A percentile compares a stretch with the other conserved stretches of the same genome.
phyloP scores from a whole-genome alignment of 2,329 filamentous ascomycete species.

The Penicillium palitans region DNA sequence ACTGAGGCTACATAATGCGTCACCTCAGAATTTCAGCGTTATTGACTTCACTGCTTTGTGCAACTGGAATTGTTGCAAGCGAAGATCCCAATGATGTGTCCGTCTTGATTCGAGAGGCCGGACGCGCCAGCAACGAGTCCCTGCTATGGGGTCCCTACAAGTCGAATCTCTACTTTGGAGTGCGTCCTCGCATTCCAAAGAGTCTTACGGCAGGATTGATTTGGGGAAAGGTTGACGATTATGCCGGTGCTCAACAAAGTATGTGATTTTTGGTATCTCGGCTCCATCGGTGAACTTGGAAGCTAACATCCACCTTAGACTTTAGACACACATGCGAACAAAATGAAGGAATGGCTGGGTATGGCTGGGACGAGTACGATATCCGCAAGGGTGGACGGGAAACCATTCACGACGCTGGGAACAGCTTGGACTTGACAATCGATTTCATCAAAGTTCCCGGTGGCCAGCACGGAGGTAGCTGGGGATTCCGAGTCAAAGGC shows the following conservation, averaged over 20 bases:
- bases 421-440: slow-evolving; percentile 86
- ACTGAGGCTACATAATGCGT: slow-evolving; percentile 33
- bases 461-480: slow-evolving; percentile 81
- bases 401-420: slow-evolving; percentile 85
- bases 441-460: slow-evolving; percentile 92
- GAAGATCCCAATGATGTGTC: slow-evolving; percentile 36
- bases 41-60: slow-evolving; percentile 30
- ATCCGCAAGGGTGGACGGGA: slow-evolving; percentile 82
- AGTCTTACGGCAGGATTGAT: slow-evolving; percentile 80
- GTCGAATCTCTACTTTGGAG: slow-evolving; percentile 91
- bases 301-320: slow-evolving; percentile 52
- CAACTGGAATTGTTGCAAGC: slow-evolving; percentile 31
- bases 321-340: slow-evolving; percentile 96
- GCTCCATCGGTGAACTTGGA: neutral
- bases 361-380: slow-evolving; percentile 98
- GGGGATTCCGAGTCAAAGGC: slow-evolving; percentile 86
- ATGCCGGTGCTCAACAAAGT: slow-evolving; percentile 73
- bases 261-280: slow-evolving; percentile 37
- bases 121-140: slow-evolving; percentile 68
- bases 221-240: slow-evolving; percentile 85
- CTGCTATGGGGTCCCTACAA: slow-evolving; percentile 95
- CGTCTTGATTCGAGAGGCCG: slow-evolving; percentile 42
- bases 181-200: slow-evolving; percentile 77
- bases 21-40: slow-evolving; percentile 29
- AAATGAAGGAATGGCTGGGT: slow-evolving; percentile 87